Conservation (phyloP, 352 stramenopile genomes). For the Phytophthora litchii region DNA sequence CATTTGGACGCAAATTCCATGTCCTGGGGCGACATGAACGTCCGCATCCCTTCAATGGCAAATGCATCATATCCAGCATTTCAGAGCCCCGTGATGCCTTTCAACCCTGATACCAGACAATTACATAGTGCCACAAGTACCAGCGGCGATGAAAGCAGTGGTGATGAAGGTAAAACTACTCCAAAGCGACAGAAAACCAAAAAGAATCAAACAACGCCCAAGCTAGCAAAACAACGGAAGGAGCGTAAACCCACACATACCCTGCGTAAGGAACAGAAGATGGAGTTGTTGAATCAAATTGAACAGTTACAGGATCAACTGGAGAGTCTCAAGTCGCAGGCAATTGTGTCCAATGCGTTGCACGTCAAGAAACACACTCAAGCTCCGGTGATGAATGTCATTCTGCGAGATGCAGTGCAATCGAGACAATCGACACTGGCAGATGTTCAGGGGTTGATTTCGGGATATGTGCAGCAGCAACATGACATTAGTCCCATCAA, state of each 20-base stretch:
- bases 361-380: conserved; percentile 42
- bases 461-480: conserved; percentile 38
- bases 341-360: conserved; percentile 38
- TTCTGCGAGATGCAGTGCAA: conserved; percentile 38
- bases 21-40: background rate
- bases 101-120: background rate
- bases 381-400: conserved; percentile 40
- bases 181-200: conserved; percentile 14
- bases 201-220: conserved; percentile 3
- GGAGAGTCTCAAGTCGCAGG: conserved; percentile 41
- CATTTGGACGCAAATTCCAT: conserved; percentile 9
- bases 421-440: conserved; percentile 34
- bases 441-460: conserved; percentile 37
- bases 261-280: conserved; percentile 37
- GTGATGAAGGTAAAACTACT: conserved; percentile 10
- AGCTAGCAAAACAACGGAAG: conserved; percentile 18
- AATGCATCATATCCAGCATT: background rate
- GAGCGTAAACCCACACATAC: conserved; percentile 38
- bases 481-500: conserved; percentile 46
- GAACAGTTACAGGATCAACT: conserved; percentile 29
- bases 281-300: conserved; percentile 32
- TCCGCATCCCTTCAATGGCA: background rate
- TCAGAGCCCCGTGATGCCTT: conserved; percentile 5
- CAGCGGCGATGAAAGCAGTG: conserved; percentile 33
- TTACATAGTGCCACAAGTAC: conserved; percentile 20